Evolutionary conservation across 352 stramenopile species (phyloP).

Genomic region (Globisporangium spinosum): DNA sequence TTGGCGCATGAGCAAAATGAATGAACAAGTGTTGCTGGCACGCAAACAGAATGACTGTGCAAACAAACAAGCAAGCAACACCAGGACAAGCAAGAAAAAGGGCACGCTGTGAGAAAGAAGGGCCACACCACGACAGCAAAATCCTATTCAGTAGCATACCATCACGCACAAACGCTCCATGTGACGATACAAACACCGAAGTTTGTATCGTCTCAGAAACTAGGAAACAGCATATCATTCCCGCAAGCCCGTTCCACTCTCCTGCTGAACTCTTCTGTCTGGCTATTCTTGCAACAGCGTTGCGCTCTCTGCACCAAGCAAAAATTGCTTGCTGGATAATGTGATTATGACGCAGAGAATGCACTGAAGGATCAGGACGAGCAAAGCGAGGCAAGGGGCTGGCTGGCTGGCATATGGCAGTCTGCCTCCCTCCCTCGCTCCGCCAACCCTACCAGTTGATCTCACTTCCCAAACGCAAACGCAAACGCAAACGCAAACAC

Average conservation of each 20-base stretch:
- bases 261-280: neutral
- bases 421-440: neutral
- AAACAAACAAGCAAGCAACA: slow-evolving; percentile 6
- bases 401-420: neutral
- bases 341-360: neutral
- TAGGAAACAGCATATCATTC: neutral
- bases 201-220: neutral
- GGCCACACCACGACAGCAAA: neutral
- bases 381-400: too few relatives aligned
- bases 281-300: slow-evolving; percentile 3
- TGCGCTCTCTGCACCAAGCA: neutral
- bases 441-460: neutral
- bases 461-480: neutral
- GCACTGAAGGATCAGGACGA: neutral
- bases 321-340: neutral
- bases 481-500: neutral
- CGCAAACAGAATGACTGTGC: slow-evolving; percentile 2
- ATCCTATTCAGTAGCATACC: slow-evolving; percentile 7
- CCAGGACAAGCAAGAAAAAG: slow-evolving; percentile 5
- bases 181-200: neutral
- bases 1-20: neutral
- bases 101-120: neutral
- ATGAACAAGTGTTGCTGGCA: neutral
- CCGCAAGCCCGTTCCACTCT: neutral
- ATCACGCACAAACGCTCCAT: neutral